Conservation (phyloP, 495 filamentous ascomycete species). For the Podospora pseudoanserina region DNA sequence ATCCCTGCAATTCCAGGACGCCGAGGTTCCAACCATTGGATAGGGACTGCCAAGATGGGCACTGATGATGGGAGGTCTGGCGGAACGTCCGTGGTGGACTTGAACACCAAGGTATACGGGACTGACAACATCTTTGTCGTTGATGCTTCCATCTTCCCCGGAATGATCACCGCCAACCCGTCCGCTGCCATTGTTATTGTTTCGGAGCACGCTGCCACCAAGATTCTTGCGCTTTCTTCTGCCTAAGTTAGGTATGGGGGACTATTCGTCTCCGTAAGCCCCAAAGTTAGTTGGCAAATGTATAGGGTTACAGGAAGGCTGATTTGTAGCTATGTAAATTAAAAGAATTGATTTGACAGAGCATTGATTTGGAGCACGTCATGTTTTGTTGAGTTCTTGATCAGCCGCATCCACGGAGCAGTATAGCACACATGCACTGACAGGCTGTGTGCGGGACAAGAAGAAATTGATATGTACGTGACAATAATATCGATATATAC, state of each 20-base stretch:
- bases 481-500: background rate
- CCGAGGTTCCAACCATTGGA: slow-evolving; percentile 67
- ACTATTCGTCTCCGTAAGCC: no score
- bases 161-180: slow-evolving; percentile 55
- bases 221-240: slow-evolving; percentile 24
- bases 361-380: no score
- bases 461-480: background rate
- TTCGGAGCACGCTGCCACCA: slow-evolving; percentile 52
- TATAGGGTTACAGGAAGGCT: no score
- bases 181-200: slow-evolving; percentile 54
- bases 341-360: no score
- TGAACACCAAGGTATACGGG: slow-evolving; percentile 66
- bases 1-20: slow-evolving; percentile 50
- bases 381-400: no score
- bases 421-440: no score
- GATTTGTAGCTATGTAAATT: no score
- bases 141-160: slow-evolving; percentile 60
- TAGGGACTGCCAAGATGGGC: slow-evolving; percentile 58
- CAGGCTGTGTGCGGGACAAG: no score
- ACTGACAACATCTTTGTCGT: slow-evolving; percentile 65
- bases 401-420: no score
- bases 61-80: slow-evolving; percentile 58
- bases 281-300: no score
- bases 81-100: slow-evolving; percentile 63
- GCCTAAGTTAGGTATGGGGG: background rate